These are phyloP conservation scores for Dictyostelium discoideum DNA, from an alignment of 78 protist species.

Conservation along the genomic window dicty_2.7 NC_007088.5:7994501-7995000, in stretches of 20 bases:
- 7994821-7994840: conserved; percentile 27
- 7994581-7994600: neutral
- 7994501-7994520: neutral
- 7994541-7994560: neutral
- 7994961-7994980: conserved; percentile 85
- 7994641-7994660: conserved; percentile 85
- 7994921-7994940: conserved; percentile 79
- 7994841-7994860: conserved; percentile 69
- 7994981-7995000: conserved; percentile 78
- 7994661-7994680: conserved; percentile 85
- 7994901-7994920: conserved; percentile 75
- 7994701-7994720: conserved; percentile 54
- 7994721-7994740: conserved; percentile 44
- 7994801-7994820: conserved; percentile 73
- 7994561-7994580: conserved; percentile 13
- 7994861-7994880: conserved; percentile 67
- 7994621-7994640: conserved; percentile 83
- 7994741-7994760: conserved; percentile 73
- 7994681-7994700: conserved; percentile 52
- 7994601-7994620: conserved; percentile 54
- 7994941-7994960: conserved; percentile 78
- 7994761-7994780: conserved; percentile 75
- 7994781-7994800: conserved; percentile 63
- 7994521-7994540: conserved; percentile 9
- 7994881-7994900: conserved; percentile 81